phyloP scores from a whole-genome alignment of 2,329 filamentous ascomycete genomes.

The Corinectria fuckeliana region DNA sequence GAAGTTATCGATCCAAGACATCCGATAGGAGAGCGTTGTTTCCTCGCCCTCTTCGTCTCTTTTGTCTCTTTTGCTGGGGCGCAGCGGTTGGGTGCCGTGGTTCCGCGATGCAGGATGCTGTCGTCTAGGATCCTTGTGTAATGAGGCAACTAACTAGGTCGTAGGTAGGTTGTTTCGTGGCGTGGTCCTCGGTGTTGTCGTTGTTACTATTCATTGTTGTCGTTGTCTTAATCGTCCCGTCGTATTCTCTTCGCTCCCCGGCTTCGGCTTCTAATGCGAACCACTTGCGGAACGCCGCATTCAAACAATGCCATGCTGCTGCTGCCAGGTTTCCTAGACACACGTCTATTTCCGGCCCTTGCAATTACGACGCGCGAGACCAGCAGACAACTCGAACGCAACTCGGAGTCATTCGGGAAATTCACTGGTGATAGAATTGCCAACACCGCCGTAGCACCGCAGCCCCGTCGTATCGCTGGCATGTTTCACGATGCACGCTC shows the following conservation, averaged over 20 bases:
- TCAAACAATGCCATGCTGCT: constrained; percentile 8
- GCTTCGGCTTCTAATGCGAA: constrained; percentile 6
- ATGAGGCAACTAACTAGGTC: neutral
- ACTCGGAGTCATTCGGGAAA: constrained; percentile 37
- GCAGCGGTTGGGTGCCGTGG: constrained; percentile 9
- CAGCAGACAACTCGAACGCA: constrained; percentile 35
- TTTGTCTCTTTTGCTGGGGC: constrained; percentile 4
- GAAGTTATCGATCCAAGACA: constrained; percentile 26
- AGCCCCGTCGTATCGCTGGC: constrained; percentile 34
- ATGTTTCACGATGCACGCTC: constrained; percentile 30
- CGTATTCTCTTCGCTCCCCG: neutral
- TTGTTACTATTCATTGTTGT: neutral
- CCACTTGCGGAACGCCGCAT: constrained; percentile 11
- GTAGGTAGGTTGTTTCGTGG: too few species aligned
- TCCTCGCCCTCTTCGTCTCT: neutral
- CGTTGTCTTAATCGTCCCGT: neutral
- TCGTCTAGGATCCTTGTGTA: neutral
- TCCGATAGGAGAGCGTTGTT: constrained; percentile 25
- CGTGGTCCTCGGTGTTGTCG: constrained; percentile 10
- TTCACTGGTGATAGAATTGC: constrained; percentile 33
- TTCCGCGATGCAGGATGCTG: constrained; percentile 17
- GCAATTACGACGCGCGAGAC: constrained; percentile 27
- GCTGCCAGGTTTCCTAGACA: too few species aligned
- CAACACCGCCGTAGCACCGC: constrained; percentile 32
- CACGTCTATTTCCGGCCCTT: constrained; percentile 16